Percentiles rank a stretch among this genome's conserved stretches.
Conservation (phyloP, 495 filamentous ascomycete species). For the Neohortaea acidophila region DNA sequence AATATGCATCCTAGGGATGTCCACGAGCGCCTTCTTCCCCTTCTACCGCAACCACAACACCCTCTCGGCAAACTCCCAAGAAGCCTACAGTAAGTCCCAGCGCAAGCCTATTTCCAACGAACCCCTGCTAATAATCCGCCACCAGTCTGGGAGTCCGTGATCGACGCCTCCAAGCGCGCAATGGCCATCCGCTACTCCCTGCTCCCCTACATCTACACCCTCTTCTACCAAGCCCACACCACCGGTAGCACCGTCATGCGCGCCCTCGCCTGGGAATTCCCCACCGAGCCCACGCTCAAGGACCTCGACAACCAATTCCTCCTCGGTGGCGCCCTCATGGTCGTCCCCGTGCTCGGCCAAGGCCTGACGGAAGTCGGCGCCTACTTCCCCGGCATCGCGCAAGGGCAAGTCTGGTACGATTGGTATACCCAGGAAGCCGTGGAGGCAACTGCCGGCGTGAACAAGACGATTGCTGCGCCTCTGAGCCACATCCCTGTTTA, state of each 20-base stretch:
- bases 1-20: too few relatives aligned
- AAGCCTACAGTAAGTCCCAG: conserved; percentile 17
- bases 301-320: conserved; percentile 22
- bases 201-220: conserved; percentile 23
- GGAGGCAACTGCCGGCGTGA: conserved; percentile 19
- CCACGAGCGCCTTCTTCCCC: conserved; percentile 20
- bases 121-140: too few relatives aligned
- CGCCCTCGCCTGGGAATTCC: conserved; percentile 22
- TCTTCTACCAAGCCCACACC: conserved; percentile 19
- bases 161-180: conserved; percentile 15
- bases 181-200: conserved; percentile 22
- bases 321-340: conserved; percentile 16
- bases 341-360: conserved; percentile 18
- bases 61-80: conserved; percentile 15
- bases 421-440: conserved; percentile 19
- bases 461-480: conserved; percentile 13
- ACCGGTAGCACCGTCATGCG: conserved; percentile 21
- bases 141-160: conserved; percentile 28
- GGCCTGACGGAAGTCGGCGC: conserved; percentile 49
- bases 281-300: conserved; percentile 17
- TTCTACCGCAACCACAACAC: conserved; percentile 25
- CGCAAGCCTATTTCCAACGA: too few relatives aligned
- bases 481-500: conserved; percentile 15
- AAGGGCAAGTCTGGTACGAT: conserved; percentile 33
- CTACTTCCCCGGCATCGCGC: conserved; percentile 58